Percentiles rank a stretch among this genome's conserved stretches.
These are phyloP conservation scores for Gentiana straminea DNA, from an alignment of 257 asterid genomes.

Conservation along the genomic window DNA sequence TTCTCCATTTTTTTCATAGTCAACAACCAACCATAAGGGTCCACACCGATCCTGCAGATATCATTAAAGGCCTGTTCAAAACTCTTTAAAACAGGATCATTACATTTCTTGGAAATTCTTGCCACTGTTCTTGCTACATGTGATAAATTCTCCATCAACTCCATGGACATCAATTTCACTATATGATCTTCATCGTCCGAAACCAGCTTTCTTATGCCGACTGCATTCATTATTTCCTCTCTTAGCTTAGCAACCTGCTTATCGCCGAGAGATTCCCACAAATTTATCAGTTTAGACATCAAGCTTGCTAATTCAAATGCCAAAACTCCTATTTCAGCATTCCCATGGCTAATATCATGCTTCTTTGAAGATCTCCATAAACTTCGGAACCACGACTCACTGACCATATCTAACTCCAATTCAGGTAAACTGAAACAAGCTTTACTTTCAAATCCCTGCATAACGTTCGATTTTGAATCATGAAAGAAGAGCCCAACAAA, in stretches of 20 bases:
- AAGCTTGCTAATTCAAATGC: constrained; percentile 88
- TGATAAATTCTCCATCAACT: constrained; percentile 55
- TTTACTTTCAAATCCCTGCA: constrained; percentile 3
- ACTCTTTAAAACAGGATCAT: constrained; percentile 58
- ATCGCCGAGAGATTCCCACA: constrained; percentile 73
- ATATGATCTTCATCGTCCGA: constrained; percentile 65
- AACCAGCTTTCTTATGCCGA: constrained; percentile 54
- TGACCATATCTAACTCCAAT: constrained; percentile 45
- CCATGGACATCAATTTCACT: constrained; percentile 51
- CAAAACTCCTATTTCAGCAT: constrained; percentile 56
- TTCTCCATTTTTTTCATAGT: constrained; percentile 67
- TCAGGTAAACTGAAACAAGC: neutral
- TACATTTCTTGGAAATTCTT: constrained; percentile 67
- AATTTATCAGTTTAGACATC: constrained; percentile 72
- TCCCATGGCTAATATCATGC: constrained; percentile 32
- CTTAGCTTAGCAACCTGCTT: constrained; percentile 62
- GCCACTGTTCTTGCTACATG: constrained; percentile 52
- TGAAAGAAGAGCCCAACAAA: too few relatives aligned
- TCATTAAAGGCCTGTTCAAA: constrained; percentile 74
- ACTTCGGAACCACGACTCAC: constrained; percentile 71
- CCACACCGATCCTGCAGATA: constrained; percentile 37
- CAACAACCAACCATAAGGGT: constrained; percentile 57
- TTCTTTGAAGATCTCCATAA: constrained; percentile 56
- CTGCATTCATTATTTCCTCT: constrained; percentile 51
- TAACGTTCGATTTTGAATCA: constrained; percentile 4